Base-by-base conservation (phyloP, 306 rosid genomes). In the Cicer bijugum region DNA sequence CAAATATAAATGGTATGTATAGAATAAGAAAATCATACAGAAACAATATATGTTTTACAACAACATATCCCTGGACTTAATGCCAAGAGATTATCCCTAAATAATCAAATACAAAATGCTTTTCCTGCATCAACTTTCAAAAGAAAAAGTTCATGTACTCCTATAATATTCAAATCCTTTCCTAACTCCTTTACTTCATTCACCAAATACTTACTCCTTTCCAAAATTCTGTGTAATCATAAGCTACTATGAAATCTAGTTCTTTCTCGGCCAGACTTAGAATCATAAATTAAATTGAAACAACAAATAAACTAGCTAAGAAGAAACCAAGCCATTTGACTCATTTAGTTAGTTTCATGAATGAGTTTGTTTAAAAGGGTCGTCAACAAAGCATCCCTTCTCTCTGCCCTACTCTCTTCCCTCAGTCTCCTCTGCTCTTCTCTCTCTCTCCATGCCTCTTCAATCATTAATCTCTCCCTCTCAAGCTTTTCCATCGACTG, bases 391-490 rank as follows among this genome's bases (percentile, higher is more conserved):
- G 91, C 92, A 80, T 93, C 96, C 83, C 89, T 86, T 72, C 82
- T 88, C 86, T 91, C 91, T 14, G 97, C 92, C 75, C 93, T 83
- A 77, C 63, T 78, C 69, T 93, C 98, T 52, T 93, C 97, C 73
- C 88, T 93, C 15, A 84, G 83, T 83, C 82, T 87, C 80, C 98
- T 86, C 77, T 87, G 88, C 52, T 93, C 98, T 83, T 93, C 97
- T 80, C 93, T 86, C 85, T 89, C 97, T 86, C 96, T 89, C 97
- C 98, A 89, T 38, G 85, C 85, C 82, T 84, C 84, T 46, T 90
- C 98, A 39, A 76, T 71, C 87, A 84, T 74, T 83, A 93, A 71
- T 69, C 97, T 87, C 85, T 90, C 98, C 86, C 89, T 85, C 85
- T 87, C 96, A 12, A 84, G 86, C 82, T 84, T 89, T 79, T 86